Base-by-base conservation (phyloP, 2,329 filamentous ascomycete genomes). In the Macrophomina tecta region DNA sequence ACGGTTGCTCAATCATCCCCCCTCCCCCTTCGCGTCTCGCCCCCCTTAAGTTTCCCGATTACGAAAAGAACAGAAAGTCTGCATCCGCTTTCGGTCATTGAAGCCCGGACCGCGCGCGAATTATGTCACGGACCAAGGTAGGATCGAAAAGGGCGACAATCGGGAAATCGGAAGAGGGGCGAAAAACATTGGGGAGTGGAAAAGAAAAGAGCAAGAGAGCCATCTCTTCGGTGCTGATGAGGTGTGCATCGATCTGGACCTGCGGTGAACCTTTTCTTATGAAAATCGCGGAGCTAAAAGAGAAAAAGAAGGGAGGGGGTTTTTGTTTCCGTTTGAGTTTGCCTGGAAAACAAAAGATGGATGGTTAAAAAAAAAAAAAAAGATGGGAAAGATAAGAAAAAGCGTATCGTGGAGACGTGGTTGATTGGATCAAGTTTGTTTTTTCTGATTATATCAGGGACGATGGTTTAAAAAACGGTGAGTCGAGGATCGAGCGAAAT, bases 211-310 rank as follows among this genome's bases (percentile, higher is more conserved):
- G 30, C 49, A 53, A 36, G 23, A 42, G 60, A 69, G 71, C 68
- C 67, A 62, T 69, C 72, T 73, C 65, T 62, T 67, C 65, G 65
- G 65, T 67, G 65, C 38, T 63, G 38, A 28, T 36, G 65, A 67
- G 48, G 32, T 40, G 48, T 30, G 40, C 38, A 38, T 32, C 45
- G 38, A 9, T 48, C 36, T 30, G 30, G 32, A 32, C 55, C 42
- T 52, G 38, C 34, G 55, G 30, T 28, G 48, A 53, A 55, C 30
- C 45, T 64, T 64, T 5, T 42, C 46, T 7, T 62, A 23, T 23
- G 23, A 23, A 23, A 23, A 23, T 62, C 48, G 63, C 49, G 42
- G 42, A 55, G 52, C 49, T 49, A 30, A 28, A 48, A 52, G 38
- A 34, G 12, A 9, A 23, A 46, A 28, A 6, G 14, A 38, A 14